Conservation (phyloP, 2,329 filamentous ascomycete species). For the Pseudogymnoascus sp. region DNA sequence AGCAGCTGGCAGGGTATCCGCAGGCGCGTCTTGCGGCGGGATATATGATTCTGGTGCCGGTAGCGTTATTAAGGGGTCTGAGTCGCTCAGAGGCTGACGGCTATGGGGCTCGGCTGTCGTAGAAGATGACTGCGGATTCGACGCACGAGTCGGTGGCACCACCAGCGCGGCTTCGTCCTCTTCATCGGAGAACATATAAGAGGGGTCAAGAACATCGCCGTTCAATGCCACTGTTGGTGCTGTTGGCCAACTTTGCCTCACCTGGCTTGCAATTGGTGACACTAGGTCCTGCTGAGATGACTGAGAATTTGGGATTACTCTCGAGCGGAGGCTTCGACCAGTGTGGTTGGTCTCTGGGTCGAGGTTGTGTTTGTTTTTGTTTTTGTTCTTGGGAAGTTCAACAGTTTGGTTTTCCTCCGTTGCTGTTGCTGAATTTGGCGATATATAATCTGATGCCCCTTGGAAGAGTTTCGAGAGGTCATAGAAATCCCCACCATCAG, state of each 20-base stretch:
- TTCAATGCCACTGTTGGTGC: constrained; percentile 2
- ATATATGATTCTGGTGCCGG: neutral
- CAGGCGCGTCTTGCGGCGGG: neutral
- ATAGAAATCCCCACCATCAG: neutral
- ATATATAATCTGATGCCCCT: neutral
- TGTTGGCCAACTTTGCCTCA: neutral
- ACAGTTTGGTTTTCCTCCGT: neutral
- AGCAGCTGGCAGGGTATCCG: neutral
- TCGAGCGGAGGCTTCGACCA: neutral
- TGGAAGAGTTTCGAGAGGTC: neutral
- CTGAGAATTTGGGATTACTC: constrained; percentile 11
- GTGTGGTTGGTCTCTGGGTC: neutral
- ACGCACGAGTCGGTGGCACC: neutral
- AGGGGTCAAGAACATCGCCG: constrained; percentile 21
- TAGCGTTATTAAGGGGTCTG: neutral
- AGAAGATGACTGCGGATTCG: neutral
- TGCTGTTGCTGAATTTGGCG: neutral
- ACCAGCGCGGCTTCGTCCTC: constrained; percentile 22
- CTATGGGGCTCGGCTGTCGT: neutral
- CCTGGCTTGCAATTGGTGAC: constrained; percentile 12
- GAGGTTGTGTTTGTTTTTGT: neutral
- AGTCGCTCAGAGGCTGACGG: neutral
- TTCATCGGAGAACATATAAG: constrained; percentile 33
- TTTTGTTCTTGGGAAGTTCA: neutral
- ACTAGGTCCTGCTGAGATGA: neutral